Evolutionary conservation across 495 filamentous ascomycete genomes (phyloP), one percentile per base, ranked within the genome.

Genomic region (Lasiosphaeria ovina): DNA sequence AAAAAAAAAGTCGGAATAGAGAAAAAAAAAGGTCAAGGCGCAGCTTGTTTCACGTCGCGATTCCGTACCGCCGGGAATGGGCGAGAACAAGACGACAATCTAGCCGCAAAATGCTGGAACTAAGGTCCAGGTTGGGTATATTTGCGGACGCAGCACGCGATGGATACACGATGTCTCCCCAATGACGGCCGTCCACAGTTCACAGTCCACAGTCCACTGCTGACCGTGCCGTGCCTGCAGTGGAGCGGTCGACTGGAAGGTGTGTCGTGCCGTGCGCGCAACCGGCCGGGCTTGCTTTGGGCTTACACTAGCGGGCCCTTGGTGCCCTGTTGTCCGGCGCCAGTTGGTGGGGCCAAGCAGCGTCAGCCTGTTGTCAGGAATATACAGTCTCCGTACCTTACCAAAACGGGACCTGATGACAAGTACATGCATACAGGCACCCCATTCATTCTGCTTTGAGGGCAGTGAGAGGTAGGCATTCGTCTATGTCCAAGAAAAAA

Each of bases 41-140:
- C 56, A 63, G 61, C 61, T 63, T 35, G 61, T 63, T 63, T 63
- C 61, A 63, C 61, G 61, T 62, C 61, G 61, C 57, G 61, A 59
- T 8, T 42, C 44, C 16, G 16, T n/a, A 47, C 44, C 44, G 44
- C 44, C 12, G 44, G 44, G 44, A 14, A 47, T 47, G 6, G 44
- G 8, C 8, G 12, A 9, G 4, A 47, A n/a, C 10, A 8, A 42
- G 36, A 32, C 32, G 16, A 47, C 17, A 14, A 49, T 55, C 57
- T 55, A 58, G 60, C 66, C 63, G 51, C 50, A 54, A 53, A 38
- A 56, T 8, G 52, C 42, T 57, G 60, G 62, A 63, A 60, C 60
- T 67, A 67, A 63, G 55, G 44, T 44, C 67, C 60, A 47, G 62
- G 57, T 64, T 56, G 60, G 67, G 64, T 59, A 67, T 65, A 64